Evolutionary conservation across 495 filamentous ascomycete species (phyloP).

Genomic region (Friedmanniomyces endolithicus): DNA sequence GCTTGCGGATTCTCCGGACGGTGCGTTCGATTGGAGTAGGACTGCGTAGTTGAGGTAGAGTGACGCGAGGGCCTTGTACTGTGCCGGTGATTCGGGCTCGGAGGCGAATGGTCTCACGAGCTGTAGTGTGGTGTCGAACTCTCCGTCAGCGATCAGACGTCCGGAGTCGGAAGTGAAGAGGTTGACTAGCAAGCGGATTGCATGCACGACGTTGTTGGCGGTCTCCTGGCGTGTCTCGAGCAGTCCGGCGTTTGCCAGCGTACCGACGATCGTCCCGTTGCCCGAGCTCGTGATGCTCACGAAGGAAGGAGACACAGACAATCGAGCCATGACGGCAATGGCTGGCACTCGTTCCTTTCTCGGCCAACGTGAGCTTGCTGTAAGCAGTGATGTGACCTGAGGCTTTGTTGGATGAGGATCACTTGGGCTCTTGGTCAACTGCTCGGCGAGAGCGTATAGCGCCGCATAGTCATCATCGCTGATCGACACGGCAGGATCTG

Average conservation of each 20-base stretch:
- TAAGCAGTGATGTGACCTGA: constrained; percentile 31
- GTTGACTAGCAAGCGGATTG: constrained; percentile 71
- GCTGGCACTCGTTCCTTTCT: constrained; percentile 64
- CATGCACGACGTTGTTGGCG: constrained; percentile 75
- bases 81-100: constrained; percentile 47
- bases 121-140: constrained; percentile 40
- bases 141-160: constrained; percentile 43
- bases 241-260: constrained; percentile 39
- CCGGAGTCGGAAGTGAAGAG: constrained; percentile 68
- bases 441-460: constrained; percentile 42
- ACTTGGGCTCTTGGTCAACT: constrained; percentile 35
- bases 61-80: constrained; percentile 63
- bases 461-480: constrained; percentile 54
- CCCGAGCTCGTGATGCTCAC: constrained; percentile 37
- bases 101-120: constrained; percentile 29
- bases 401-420: constrained; percentile 14
- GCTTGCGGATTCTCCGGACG: constrained; percentile 2
- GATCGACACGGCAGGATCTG: constrained; percentile 26
- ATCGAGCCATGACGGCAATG: constrained; percentile 71
- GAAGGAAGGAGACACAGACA: constrained; percentile 44
- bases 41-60: constrained; percentile 72
- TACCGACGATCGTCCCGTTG: constrained; percentile 42
- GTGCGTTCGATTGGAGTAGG: constrained; percentile 31
- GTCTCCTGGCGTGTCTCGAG: constrained; percentile 39
- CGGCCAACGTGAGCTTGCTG: constrained; percentile 64